Conservation (phyloP, 306 rosid species). For the Trifolium dubium region DNA sequence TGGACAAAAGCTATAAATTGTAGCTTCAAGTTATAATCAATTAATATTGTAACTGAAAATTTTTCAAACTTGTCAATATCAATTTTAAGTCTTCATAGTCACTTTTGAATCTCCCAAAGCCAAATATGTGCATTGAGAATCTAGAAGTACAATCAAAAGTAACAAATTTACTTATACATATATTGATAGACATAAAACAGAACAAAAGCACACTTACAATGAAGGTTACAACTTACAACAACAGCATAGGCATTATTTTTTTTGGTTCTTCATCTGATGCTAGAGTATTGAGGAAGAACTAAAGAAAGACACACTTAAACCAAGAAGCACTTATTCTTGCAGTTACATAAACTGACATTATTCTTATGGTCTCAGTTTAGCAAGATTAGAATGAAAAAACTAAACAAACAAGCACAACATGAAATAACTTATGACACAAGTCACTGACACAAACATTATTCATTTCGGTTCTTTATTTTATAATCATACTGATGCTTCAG, state of each 20-base stretch:
- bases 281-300: slow-evolving; percentile 28
- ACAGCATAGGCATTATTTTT: slow-evolving; percentile 5
- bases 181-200: background rate
- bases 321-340: slow-evolving; percentile 35
- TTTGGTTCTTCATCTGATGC: slow-evolving; percentile 31
- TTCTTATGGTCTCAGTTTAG: slow-evolving; percentile 10
- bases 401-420: slow-evolving; percentile 19
- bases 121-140: background rate
- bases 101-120: too few species aligned
- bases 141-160: slow-evolving; percentile 18
- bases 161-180: background rate
- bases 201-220: slow-evolving; percentile 30
- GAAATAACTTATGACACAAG: background rate
- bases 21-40: background rate
- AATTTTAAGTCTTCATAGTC: too few species aligned
- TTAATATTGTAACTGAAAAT: too few species aligned
- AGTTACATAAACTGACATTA: slow-evolving; percentile 24
- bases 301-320: background rate
- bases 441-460: slow-evolving; percentile 18
- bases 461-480: slow-evolving; percentile 9
- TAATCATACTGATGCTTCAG: slow-evolving; percentile 31
- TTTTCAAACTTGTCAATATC: too few species aligned
- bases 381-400: background rate
- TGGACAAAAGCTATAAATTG: background rate
- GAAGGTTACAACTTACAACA: slow-evolving; percentile 26